These are phyloP conservation scores for Leucocoprinus leucothites DNA, from an alignment of 768 basidiomycete genomes.

Conservation along the genomic window DNA sequence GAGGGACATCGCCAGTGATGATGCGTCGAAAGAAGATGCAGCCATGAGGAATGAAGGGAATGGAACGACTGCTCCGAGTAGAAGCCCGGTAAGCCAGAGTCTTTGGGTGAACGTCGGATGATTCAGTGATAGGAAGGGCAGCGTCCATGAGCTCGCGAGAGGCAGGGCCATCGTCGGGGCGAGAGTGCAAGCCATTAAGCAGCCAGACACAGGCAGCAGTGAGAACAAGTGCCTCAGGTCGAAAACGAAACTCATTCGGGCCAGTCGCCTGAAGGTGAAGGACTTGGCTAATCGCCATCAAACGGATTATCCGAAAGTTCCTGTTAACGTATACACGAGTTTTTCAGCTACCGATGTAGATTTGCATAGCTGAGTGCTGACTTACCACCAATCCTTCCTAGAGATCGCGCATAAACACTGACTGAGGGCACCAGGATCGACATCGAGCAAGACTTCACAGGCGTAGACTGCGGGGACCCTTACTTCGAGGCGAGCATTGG, in stretches of 20 bases:
- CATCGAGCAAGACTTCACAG: not conserved
- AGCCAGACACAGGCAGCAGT: conserved; percentile 16
- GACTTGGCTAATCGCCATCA: not conserved
- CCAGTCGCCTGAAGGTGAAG: conserved; percentile 1
- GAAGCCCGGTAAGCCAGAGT: too few species aligned
- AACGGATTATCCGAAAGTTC: not conserved
- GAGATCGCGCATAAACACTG: not conserved
- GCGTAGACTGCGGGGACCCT: conserved; percentile 4
- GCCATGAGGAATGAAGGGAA: too few species aligned
- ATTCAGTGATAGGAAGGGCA: too few species aligned
- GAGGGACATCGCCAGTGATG: too few species aligned
- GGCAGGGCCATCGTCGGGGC: conserved; percentile 15
- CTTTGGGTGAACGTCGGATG: too few species aligned
- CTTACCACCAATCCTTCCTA: conserved; percentile 7
- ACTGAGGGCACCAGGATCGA: not conserved
- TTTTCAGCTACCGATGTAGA: too few species aligned
- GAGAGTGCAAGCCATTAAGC: conserved; percentile 15
- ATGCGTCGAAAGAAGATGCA: too few species aligned
- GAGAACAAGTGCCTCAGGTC: not conserved
- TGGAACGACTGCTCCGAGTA: too few species aligned
- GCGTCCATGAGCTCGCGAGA: conserved; percentile 16
- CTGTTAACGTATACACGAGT: too few species aligned
- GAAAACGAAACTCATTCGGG: too few species aligned
- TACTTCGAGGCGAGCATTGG: conserved; percentile 7
- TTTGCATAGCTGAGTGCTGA: too few species aligned